Percentiles rank a stretch among this genome's conserved stretches.
Evolutionary conservation across 1,139 yeast species (phyloP).

Genomic region (Debaryomyces subglobosus): DNA sequence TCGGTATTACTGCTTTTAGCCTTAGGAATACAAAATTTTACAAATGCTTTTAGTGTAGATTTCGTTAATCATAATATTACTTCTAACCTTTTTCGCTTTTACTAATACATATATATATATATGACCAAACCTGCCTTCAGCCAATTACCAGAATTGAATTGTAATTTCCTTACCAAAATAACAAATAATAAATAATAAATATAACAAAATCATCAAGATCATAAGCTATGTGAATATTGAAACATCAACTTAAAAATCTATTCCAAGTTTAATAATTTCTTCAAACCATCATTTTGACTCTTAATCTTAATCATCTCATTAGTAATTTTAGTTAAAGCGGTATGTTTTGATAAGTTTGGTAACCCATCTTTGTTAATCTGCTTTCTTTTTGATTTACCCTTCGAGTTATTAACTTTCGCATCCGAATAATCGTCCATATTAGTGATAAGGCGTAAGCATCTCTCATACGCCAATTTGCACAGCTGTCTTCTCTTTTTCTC

Average conservation of each 20-base stretch:
- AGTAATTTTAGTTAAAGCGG: constrained; percentile 47
- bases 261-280: constrained; percentile 18
- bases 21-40: too few relatives aligned
- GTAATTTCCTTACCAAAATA: not conserved
- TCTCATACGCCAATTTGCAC: constrained; percentile 66
- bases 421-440: constrained; percentile 45
- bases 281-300: constrained; percentile 37
- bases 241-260: constrained; percentile 1
- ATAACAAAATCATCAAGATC: not conserved
- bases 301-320: constrained; percentile 43
- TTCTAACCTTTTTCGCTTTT: not conserved
- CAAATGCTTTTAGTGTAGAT: not conserved
- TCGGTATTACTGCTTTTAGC: too few relatives aligned
- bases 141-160: constrained; percentile 6
- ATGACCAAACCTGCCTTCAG: not conserved
- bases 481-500: constrained; percentile 76
- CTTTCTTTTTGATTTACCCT: constrained; percentile 44
- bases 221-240: not conserved
- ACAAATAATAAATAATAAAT: not conserved
- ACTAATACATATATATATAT: constrained; percentile 5
- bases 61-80: constrained; percentile 8
- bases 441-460: constrained; percentile 46
- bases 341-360: constrained; percentile 51
- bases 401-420: constrained; percentile 26
- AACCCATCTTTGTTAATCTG: constrained; percentile 50